phyloP scores from a whole-genome alignment of 2,329 filamentous ascomycete species.

The Penicillium sp. region DNA sequence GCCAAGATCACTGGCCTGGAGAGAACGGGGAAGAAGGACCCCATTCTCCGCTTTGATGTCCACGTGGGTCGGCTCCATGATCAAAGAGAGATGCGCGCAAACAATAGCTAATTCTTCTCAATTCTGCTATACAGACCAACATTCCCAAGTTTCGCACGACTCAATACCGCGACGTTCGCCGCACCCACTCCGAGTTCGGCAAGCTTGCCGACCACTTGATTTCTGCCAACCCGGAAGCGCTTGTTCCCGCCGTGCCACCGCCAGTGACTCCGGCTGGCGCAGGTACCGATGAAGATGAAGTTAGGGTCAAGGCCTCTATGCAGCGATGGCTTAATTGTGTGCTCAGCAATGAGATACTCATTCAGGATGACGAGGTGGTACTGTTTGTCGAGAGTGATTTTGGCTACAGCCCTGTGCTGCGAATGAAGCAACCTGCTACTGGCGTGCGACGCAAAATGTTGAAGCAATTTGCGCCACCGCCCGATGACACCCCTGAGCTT shows the following conservation, averaged over 20 bases:
- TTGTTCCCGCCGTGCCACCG: slow-evolving; percentile 92
- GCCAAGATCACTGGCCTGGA: slow-evolving; percentile 93
- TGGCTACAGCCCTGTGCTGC: slow-evolving; percentile 90
- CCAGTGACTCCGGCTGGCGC: slow-evolving; percentile 89
- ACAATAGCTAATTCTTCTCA: slow-evolving; percentile 5
- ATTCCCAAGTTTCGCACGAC: slow-evolving; percentile 97
- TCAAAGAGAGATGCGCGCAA: slow-evolving; percentile 2
- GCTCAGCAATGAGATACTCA: slow-evolving; percentile 84
- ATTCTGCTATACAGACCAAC: slow-evolving; percentile 65
- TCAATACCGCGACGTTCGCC: slow-evolving; percentile 94
- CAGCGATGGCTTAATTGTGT: slow-evolving; percentile 95
- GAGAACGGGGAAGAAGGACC: slow-evolving; percentile 89
- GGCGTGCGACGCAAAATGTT: slow-evolving; percentile 90
- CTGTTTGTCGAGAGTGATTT: slow-evolving; percentile 99
- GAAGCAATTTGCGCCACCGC: slow-evolving; percentile 96
- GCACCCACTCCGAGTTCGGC: slow-evolving; percentile 89
- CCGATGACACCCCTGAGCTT: slow-evolving; percentile 93
- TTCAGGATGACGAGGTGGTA: slow-evolving; percentile 93
- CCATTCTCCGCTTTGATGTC: slow-evolving; percentile 89
- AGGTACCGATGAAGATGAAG: slow-evolving; percentile 93
- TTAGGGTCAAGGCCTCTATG: slow-evolving; percentile 77
- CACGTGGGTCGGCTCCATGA: slow-evolving; percentile 60
- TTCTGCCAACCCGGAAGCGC: slow-evolving; percentile 91
- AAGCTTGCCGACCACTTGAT: slow-evolving; percentile 96
- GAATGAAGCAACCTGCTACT: slow-evolving; percentile 94